Conservation (phyloP, 2,329 filamentous ascomycete species). For the Arthrobotrys sinensis region DNA sequence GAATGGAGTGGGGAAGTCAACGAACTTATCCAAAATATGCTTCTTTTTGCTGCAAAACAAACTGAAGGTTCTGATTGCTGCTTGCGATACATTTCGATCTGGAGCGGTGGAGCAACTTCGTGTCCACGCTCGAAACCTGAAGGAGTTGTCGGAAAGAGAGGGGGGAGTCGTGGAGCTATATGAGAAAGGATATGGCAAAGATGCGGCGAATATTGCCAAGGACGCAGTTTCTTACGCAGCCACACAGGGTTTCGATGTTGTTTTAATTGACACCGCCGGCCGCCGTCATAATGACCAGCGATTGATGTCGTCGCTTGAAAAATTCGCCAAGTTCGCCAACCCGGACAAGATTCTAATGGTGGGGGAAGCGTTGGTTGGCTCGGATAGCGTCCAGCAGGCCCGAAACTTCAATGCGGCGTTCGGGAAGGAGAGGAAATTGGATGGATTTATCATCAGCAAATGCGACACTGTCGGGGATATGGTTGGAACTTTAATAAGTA, state of each 20-base stretch:
- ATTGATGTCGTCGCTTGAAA: conserved; percentile 96
- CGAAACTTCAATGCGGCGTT: conserved; percentile 96
- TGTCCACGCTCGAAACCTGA: conserved; percentile 93
- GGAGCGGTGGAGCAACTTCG: conserved; percentile 97
- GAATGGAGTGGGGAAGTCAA: conserved; percentile 98
- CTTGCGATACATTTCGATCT: conserved; percentile 96
- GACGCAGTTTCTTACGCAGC: conserved; percentile 89
- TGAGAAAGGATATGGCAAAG: conserved; percentile 97
- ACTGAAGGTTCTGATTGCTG: conserved; percentile 92
- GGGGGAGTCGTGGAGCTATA: conserved; percentile 90
- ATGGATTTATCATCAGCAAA: conserved; percentile 98
- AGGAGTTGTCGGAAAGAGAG: conserved; percentile 87
- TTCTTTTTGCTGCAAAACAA: conserved; percentile 98
- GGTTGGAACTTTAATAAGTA: conserved; percentile 87
- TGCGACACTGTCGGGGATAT: conserved; percentile 99
- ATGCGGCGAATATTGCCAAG: conserved; percentile 93
- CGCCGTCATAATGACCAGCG: conserved; percentile 94
- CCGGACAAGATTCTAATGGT: conserved; percentile 99
- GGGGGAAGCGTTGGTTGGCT: conserved; percentile 90
- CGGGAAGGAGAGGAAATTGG: conserved; percentile 82
- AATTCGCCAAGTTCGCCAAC: conserved; percentile 94
- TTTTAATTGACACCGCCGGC: conserved; percentile 96
- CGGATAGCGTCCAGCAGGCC: conserved; percentile 94
- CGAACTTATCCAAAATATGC: conserved; percentile 96
- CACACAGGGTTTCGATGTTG: conserved; percentile 86